Evolutionary conservation across 805 yeast species (phyloP).

Genomic region (Saccharomycopsis selenospora): DNA sequence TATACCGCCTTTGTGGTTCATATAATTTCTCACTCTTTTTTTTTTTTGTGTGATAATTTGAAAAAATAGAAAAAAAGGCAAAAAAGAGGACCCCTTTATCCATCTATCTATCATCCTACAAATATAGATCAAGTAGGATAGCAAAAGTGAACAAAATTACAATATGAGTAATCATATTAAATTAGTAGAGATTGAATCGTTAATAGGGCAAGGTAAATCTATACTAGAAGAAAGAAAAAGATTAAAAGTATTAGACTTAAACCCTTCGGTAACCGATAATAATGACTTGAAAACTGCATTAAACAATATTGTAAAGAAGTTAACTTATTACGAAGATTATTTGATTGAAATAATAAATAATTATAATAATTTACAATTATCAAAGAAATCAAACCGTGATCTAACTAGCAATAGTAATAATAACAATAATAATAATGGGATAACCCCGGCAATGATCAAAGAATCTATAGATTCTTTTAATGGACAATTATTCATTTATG

Average conservation of each 20-base stretch:
- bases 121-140: too few species aligned
- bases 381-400: neutral
- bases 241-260: conserved; percentile 5
- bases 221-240: conserved; percentile 19
- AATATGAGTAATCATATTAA: conserved; percentile 1
- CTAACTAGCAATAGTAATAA: neutral
- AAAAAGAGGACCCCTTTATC: too few species aligned
- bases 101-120: too few species aligned
- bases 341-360: conserved; percentile 11
- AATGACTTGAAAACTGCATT: conserved; percentile 10
- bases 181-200: neutral
- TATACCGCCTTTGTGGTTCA: too few species aligned
- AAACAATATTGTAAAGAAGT: conserved; percentile 9
- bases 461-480: conserved; percentile 5
- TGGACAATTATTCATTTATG: conserved; percentile 4
- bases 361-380: neutral
- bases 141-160: too few species aligned
- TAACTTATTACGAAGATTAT: conserved; percentile 17
- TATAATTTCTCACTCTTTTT: too few species aligned
- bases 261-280: conserved; percentile 14
- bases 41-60: too few species aligned
- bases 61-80: too few species aligned
- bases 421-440: too few species aligned
- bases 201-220: neutral
- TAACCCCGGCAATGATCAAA: conserved; percentile 3